Evolutionary conservation across 495 filamentous ascomycete genomes (phyloP).

Genomic region (Venustampulla echinocandica): DNA sequence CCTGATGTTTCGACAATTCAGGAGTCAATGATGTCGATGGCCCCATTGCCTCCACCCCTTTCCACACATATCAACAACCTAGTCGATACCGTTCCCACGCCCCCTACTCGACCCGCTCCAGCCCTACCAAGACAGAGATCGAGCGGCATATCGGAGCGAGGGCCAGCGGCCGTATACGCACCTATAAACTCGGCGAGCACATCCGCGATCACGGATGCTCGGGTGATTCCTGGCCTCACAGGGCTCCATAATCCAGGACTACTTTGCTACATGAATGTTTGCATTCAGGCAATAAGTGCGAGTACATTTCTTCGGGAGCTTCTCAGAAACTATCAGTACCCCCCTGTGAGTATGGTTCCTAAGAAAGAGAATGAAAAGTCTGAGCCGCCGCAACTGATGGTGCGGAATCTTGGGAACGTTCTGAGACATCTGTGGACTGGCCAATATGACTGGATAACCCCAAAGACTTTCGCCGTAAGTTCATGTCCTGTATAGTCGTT

Average conservation of each 20-base stretch:
- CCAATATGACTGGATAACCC: constrained; percentile 42
- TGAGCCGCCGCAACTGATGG: constrained; percentile 68
- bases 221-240: constrained; percentile 33
- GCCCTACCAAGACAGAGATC: constrained; percentile 79
- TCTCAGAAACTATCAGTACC: constrained; percentile 46
- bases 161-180: constrained; percentile 36
- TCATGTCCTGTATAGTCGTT: background rate
- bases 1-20: constrained; percentile 62
- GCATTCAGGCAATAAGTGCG: constrained; percentile 72
- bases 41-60: background rate
- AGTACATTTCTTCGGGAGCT: constrained; percentile 64
- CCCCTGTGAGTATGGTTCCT: constrained; percentile 31
- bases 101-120: constrained; percentile 67
- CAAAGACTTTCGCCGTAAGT: constrained; percentile 57
- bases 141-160: constrained; percentile 69
- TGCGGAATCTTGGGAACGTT: constrained; percentile 63
- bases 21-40: constrained; percentile 58
- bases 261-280: constrained; percentile 87
- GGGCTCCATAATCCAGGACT: constrained; percentile 74
- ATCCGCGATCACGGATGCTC: constrained; percentile 10
- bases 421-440: constrained; percentile 61
- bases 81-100: constrained; percentile 30
- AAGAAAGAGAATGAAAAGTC: constrained; percentile 56
- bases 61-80: constrained; percentile 23
- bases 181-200: constrained; percentile 27